These are phyloP conservation scores for Ehretia macrophylla DNA, from an alignment of 257 asterid species.

Conservation along the genomic window DNA sequence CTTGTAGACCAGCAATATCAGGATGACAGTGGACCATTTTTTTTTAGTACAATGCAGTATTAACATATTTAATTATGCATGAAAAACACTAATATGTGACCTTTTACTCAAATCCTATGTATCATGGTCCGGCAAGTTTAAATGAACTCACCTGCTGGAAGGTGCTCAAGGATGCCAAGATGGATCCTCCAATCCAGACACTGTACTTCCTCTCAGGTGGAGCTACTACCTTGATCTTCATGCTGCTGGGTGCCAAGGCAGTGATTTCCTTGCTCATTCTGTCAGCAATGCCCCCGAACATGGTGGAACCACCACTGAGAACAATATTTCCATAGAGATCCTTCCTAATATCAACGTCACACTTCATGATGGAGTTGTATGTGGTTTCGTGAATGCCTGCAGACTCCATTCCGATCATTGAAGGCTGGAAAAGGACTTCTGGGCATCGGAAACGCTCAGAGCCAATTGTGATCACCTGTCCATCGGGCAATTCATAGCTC, in stretches of 20 bases:
- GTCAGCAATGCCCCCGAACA: slow-evolving; percentile 21
- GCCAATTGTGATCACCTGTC: slow-evolving; percentile 12
- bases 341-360: too few relatives aligned
- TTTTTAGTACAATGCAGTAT: too few relatives aligned
- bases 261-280: slow-evolving; percentile 21
- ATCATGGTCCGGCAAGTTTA: too few relatives aligned
- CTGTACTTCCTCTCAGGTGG: slow-evolving; percentile 24
- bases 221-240: slow-evolving; percentile 18
- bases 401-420: slow-evolving; percentile 18
- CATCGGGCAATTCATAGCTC: slow-evolving; percentile 14
- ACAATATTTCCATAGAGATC: too few relatives aligned
- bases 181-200: slow-evolving; percentile 24
- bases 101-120: too few relatives aligned
- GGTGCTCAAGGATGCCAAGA: slow-evolving; percentile 21
- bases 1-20: too few relatives aligned
- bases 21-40: too few relatives aligned
- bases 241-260: slow-evolving; percentile 23
- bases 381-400: slow-evolving; percentile 16
- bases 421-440: slow-evolving; percentile 20
- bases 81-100: too few relatives aligned
- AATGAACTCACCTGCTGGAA: too few relatives aligned
- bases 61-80: too few relatives aligned
- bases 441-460: slow-evolving; percentile 22
- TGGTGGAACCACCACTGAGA: slow-evolving; percentile 17
- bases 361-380: too few relatives aligned